A percentile compares a stretch with the other conserved stretches of the same genome.
Evolutionary conservation across 2,329 filamentous ascomycete species (phyloP).

Genomic region (Lasiodiplodia theobromae): DNA sequence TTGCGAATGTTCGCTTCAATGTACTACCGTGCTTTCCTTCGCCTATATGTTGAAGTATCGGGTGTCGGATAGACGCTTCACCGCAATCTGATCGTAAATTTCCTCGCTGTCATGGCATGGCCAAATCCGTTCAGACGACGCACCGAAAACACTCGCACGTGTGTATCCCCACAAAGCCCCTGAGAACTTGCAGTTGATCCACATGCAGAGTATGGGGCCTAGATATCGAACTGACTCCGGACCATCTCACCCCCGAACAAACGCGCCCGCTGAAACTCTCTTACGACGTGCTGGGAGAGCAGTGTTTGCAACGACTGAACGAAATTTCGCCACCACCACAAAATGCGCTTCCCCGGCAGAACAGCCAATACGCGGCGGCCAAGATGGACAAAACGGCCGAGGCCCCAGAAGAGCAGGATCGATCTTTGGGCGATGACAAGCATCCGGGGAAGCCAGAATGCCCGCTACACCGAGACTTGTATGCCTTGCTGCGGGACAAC

Average conservation of each 20-base stretch:
- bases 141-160: constrained; percentile 54
- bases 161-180: constrained; percentile 32
- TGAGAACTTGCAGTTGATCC: background rate
- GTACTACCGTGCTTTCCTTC: background rate
- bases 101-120: constrained; percentile 47
- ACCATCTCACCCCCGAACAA: constrained; percentile 68
- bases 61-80: background rate
- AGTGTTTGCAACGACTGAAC: constrained; percentile 70
- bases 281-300: constrained; percentile 73
- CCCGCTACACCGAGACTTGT: constrained; percentile 64
- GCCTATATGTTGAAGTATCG: background rate
- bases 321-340: constrained; percentile 61
- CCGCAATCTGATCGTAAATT: background rate
- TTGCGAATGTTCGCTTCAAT: background rate
- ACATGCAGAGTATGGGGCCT: constrained; percentile 65
- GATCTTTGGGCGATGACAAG: constrained; percentile 24
- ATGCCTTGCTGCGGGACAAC: constrained; percentile 67
- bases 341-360: constrained; percentile 48
- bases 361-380: constrained; percentile 40
- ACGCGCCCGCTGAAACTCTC: constrained; percentile 66
- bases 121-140: constrained; percentile 51
- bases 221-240: constrained; percentile 71
- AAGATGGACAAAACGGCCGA: constrained; percentile 35
- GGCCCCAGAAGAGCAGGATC: constrained; percentile 32
- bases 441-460: constrained; percentile 35